A percentile compares a stretch with the other conserved stretches of the same genome.
phyloP scores from a whole-genome alignment of 352 stramenopile genomes.

The Globisporangium rhizosaccharum region DNA sequence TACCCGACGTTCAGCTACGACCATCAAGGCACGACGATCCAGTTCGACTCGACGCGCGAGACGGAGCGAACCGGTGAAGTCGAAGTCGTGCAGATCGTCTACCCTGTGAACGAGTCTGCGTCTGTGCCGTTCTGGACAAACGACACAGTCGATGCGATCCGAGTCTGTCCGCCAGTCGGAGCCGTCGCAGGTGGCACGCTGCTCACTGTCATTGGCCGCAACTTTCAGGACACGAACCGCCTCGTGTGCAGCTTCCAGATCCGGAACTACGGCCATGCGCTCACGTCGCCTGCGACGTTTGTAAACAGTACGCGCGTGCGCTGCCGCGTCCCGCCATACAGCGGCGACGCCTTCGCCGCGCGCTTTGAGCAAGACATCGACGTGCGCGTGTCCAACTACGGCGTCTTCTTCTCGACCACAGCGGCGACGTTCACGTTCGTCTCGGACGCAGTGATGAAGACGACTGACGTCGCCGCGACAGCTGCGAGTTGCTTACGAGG shows the following conservation, averaged over 20 bases:
- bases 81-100: conserved; percentile 85
- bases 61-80: conserved; percentile 77
- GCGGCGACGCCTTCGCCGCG: conserved; percentile 17
- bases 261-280: conserved; percentile 12
- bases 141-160: conserved; percentile 92
- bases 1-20: conserved; percentile 73
- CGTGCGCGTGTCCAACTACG: conserved; percentile 82
- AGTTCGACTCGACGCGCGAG: conserved; percentile 75
- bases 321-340: conserved; percentile 70
- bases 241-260: conserved; percentile 85
- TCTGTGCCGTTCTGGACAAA: conserved; percentile 89
- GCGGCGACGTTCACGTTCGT: conserved; percentile 41
- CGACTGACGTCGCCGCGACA: conserved; percentile 32
- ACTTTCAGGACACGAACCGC: conserved; percentile 88
- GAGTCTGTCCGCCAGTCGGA: conserved; percentile 68
- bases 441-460: conserved; percentile 24
- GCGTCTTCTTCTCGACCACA: conserved; percentile 64
- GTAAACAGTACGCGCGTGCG: conserved; percentile 75
- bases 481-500: conserved; percentile 31
- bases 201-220: conserved; percentile 92
- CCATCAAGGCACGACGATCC: conserved; percentile 44
- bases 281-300: conserved; percentile 57
- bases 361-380: conserved; percentile 22
- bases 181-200: conserved; percentile 34
- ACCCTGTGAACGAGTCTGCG: conserved; percentile 90